A percentile compares a stretch with the other conserved stretches of the same genome.
phyloP scores from a whole-genome alignment of 1,284 basidiomycete species.

The Tilletia setariae region DNA sequence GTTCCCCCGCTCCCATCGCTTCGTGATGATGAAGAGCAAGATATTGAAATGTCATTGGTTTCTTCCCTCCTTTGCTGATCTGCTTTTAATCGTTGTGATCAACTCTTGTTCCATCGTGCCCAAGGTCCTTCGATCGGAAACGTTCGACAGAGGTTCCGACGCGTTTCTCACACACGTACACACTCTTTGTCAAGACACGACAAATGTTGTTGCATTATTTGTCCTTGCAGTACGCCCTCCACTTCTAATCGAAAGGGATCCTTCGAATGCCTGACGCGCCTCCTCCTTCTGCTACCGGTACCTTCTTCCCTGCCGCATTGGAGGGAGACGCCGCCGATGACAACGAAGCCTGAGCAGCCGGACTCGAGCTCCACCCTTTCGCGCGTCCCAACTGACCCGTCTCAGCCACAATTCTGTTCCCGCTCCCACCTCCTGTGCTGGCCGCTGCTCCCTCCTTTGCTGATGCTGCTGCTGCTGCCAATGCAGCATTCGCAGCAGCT shows the following conservation, averaged over 20 bases:
- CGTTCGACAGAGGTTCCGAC: no score
- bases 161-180: no score
- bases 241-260: constrained; percentile 25
- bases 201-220: no score
- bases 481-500: constrained; percentile 50
- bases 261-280: constrained; percentile 11
- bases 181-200: no score
- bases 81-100: neutral
- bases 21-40: neutral
- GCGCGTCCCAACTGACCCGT: constrained; percentile 11
- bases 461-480: constrained; percentile 35
- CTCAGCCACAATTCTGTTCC: neutral
- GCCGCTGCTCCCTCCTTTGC: neutral
- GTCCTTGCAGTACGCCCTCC: no score
- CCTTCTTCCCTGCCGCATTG: constrained; percentile 11
- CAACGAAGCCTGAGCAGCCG: neutral
- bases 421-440: no score
- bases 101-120: no score
- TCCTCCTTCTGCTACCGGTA: neutral
- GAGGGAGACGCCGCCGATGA: neutral
- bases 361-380: constrained; percentile 8
- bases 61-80: neutral
- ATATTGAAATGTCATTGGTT: no score
- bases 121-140: no score
- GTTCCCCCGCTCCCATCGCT: no score